Evolutionary conservation across 1,284 basidiomycete species (phyloP).

Genomic region (Bjerkandera adusta): DNA sequence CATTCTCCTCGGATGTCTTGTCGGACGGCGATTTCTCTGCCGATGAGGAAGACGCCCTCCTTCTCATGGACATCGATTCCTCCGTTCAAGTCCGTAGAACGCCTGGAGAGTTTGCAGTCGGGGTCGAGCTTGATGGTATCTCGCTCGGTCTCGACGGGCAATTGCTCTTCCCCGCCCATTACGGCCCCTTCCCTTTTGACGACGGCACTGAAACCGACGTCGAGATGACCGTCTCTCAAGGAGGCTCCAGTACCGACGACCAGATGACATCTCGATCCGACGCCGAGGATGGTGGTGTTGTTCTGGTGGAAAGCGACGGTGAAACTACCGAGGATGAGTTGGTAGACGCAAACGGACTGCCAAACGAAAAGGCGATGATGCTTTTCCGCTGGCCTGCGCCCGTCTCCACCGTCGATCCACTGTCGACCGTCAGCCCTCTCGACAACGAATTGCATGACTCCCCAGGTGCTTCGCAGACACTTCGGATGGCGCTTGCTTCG

Average conservation of each 20-base stretch:
- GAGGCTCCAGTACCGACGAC: constrained; percentile 17
- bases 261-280: constrained; percentile 10
- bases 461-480: constrained; percentile 24
- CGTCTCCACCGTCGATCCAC: constrained; percentile 67
- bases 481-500: constrained; percentile 30
- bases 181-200: constrained; percentile 19
- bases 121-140: constrained; percentile 27
- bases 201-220: constrained; percentile 23
- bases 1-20: constrained; percentile 30
- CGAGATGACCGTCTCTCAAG: constrained; percentile 26
- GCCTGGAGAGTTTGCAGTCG: constrained; percentile 29
- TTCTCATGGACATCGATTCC: constrained; percentile 30
- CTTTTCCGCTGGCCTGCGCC: constrained; percentile 62
- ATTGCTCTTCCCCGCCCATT: constrained; percentile 19
- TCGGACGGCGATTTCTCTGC: constrained; percentile 22
- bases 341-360: constrained; percentile 65
- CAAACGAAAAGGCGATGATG: constrained; percentile 70
- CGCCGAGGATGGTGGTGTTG: constrained; percentile 33
- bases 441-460: constrained; percentile 13
- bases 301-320: constrained; percentile 31
- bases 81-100: constrained; percentile 27
- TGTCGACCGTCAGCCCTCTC: constrained; percentile 61
- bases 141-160: constrained; percentile 29
- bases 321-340: constrained; percentile 65
- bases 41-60: constrained; percentile 29